Conservation (phyloP, 495 filamentous ascomycete species). For the Massariosphaeria phaeospora region DNA sequence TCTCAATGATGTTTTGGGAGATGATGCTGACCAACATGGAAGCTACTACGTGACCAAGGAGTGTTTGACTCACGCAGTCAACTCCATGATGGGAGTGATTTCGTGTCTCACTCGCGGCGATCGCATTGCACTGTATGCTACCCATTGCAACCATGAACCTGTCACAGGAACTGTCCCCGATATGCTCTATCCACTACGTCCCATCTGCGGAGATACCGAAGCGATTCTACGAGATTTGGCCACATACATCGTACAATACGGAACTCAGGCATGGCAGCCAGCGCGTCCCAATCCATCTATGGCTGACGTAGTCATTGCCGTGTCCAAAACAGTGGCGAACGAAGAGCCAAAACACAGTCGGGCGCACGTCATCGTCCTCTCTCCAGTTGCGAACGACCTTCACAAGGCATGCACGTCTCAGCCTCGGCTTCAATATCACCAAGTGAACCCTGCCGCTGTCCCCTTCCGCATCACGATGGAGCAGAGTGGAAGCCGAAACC, state of each 20-base stretch:
- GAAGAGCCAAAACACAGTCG: neutral
- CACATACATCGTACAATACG: neutral
- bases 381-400: neutral
- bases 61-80: neutral
- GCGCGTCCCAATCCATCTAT: conserved; percentile 11
- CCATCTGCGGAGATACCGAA: neutral
- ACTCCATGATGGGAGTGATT: neutral
- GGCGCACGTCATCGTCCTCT: conserved; percentile 5
- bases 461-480: neutral
- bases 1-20: neutral
- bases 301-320: conserved; percentile 1
- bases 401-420: neutral
- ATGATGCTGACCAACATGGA: neutral
- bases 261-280: neutral
- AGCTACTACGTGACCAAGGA: conserved; percentile 7
- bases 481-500: neutral
- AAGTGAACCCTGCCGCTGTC: conserved; percentile 9
- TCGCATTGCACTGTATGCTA: conserved; percentile 7
- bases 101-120: neutral
- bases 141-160: conserved; percentile 6
- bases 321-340: neutral
- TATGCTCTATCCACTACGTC: neutral
- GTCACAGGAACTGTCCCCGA: conserved; percentile 3
- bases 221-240: neutral
- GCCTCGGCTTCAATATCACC: neutral